Percentiles rank a stretch among this genome's conserved stretches.
Conservation (phyloP, 768 basidiomycete species). For the Coprinopsis sp. region DNA sequence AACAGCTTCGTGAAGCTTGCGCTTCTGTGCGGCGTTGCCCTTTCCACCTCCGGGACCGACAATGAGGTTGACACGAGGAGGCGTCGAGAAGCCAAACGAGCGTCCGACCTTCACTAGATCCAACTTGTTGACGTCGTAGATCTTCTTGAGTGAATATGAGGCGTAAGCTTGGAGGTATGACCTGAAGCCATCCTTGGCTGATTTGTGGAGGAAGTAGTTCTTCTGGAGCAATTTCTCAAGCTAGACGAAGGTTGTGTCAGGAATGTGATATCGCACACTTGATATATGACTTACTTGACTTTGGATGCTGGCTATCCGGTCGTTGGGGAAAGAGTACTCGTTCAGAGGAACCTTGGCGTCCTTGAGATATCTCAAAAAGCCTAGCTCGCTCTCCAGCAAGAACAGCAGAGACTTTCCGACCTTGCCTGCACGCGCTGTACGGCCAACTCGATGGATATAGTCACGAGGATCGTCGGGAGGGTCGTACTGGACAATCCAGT, state of each 20-base stretch:
- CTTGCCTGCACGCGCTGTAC: constrained; percentile 96
- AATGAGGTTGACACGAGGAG: constrained; percentile 84
- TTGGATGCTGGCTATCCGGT: constrained; percentile 92
- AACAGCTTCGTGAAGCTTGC: constrained; percentile 26
- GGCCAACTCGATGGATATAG: constrained; percentile 98
- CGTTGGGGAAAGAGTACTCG: constrained; percentile 89
- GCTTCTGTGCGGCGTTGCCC: constrained; percentile 25
- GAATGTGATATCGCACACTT: background rate
- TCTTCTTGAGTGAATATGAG: constrained; percentile 95
- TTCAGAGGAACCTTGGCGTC: constrained; percentile 97
- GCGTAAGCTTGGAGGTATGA: constrained; percentile 98
- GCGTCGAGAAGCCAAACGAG: constrained; percentile 92
- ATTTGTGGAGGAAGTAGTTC: constrained; percentile 94
- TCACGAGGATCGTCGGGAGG: constrained; percentile 98
- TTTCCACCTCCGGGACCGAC: constrained; percentile 41
- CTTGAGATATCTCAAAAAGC: constrained; percentile 93
- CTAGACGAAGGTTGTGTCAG: constrained; percentile 33
- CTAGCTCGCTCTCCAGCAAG: constrained; percentile 88
- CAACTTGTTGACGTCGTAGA: constrained; percentile 92
- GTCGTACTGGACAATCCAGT: constrained; percentile 99
- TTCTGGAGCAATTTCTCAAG: constrained; percentile 92
- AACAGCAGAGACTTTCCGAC: constrained; percentile 93
- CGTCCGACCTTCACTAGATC: constrained; percentile 94
- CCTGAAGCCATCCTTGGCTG: constrained; percentile 88
- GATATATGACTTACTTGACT: constrained; percentile 63